Percentiles rank a stretch among this genome's conserved stretches.
These are phyloP conservation scores for Panellus pusillus DNA, from an alignment of 768 basidiomycete species.

Conservation along the genomic window DNA sequence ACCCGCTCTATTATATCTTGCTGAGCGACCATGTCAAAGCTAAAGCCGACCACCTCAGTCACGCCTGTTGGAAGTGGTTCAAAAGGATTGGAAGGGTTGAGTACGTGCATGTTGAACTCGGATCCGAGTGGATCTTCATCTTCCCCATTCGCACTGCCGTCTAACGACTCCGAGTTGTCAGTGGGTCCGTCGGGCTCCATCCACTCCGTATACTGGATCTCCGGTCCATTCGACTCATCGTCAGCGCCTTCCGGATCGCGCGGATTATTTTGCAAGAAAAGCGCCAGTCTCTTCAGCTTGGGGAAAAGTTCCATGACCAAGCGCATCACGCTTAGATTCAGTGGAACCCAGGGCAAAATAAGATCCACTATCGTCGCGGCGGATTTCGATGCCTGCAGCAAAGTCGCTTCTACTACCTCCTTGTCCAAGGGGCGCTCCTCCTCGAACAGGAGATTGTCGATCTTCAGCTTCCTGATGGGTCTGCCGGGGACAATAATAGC, in stretches of 20 bases:
- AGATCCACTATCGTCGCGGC: not conserved
- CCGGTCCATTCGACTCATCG: not conserved
- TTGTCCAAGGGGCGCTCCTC: not conserved
- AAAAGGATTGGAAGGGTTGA: too few relatives aligned
- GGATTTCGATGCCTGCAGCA: constrained; percentile 3
- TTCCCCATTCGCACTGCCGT: not conserved
- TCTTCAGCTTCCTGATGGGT: not conserved
- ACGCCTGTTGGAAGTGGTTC: too few relatives aligned
- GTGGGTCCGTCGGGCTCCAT: not conserved
- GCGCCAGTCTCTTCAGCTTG: not conserved
- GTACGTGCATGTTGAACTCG: too few relatives aligned
- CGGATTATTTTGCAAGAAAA: constrained; percentile 3
- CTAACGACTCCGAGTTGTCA: not conserved
- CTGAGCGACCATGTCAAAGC: too few relatives aligned
- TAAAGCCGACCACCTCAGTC: too few relatives aligned
- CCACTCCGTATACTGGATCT: not conserved
- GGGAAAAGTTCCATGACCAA: constrained; percentile 5
- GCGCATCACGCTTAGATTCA: constrained; percentile 1
- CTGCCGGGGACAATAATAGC: constrained; percentile 5
- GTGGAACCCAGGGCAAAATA: not conserved
- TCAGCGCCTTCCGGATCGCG: not conserved
- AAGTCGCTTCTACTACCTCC: not conserved
- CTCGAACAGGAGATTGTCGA: not conserved
- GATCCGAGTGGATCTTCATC: not conserved
- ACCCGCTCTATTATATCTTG: too few relatives aligned